Percentiles rank a stretch among this genome's conserved stretches.
phyloP scores from a whole-genome alignment of 148 eudicot genomes.

The Nepenthes gracilis region DNA sequence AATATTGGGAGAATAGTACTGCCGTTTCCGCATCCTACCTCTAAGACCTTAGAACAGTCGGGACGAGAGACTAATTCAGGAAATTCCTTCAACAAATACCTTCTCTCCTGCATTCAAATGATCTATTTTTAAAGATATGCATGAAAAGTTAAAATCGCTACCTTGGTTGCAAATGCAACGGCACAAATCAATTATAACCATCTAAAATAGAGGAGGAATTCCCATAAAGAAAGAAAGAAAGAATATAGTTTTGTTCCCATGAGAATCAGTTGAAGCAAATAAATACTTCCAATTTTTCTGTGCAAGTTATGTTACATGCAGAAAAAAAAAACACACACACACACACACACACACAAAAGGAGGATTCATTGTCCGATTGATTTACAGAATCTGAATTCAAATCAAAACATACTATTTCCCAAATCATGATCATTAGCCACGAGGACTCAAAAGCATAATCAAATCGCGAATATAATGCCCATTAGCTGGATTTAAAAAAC shows the following conservation, averaged over 20 bases:
- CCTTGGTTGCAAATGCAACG: no score
- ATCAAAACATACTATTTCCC: neutral
- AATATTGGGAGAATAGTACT: constrained; percentile 68
- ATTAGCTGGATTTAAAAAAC: neutral
- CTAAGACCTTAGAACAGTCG: constrained; percentile 49
- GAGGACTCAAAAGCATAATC: neutral
- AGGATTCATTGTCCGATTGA: neutral
- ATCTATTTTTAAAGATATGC: neutral
- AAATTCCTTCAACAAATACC: constrained; percentile 79
- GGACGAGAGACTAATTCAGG: constrained; percentile 59
- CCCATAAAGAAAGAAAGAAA: no score
- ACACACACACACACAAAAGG: neutral
- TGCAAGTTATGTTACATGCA: no score
- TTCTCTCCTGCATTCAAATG: constrained; percentile 45
- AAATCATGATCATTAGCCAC: neutral
- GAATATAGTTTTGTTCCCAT: no score
- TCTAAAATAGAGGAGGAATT: no score
- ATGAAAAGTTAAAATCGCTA: neutral
- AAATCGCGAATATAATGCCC: neutral
- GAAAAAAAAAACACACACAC: no score
- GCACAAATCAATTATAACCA: no score
- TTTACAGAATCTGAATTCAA: neutral
- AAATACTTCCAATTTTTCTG: no score
- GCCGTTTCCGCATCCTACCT: constrained; percentile 91
- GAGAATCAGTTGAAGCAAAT: no score